Evolutionary conservation across 2,329 filamentous ascomycete genomes (phyloP), one percentile per base, ranked within the genome.

Genomic region (Sporothrix luriei): DNA sequence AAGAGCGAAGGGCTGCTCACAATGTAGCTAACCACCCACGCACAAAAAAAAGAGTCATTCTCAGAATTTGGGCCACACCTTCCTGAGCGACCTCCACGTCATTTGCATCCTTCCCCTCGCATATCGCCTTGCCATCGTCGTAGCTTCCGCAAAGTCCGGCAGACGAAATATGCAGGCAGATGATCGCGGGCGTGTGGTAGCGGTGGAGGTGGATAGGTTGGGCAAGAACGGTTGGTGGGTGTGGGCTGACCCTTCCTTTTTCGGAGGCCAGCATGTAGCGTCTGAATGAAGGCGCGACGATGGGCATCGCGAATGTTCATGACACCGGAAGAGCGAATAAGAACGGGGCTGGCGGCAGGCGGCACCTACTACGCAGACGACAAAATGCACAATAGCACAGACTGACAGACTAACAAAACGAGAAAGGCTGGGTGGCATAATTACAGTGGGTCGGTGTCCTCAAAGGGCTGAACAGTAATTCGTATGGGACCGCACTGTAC

Each of bases 81-180:
- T 43, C 57, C 55, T 29, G 29, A 29, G 29, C 29, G 7, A 7
- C 33, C 33, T 33, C 33, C 33, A 33, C 33, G 33, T 46, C 40
- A 40, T n/a, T 16, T 16, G 7, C 55, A 24, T 21, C 29, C 55
- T 40, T 33, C 52, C 52, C 52, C 26, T 43, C 24, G 38, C 59
- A 48, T 62, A 14, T 11, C 48, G 38, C 59, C 59, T 40, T 29
- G 59, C 59, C 59, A 48, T 48, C 40, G 10, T 51, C 24, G 62
- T 65, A 65, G 62, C 62, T 66, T 66, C 62, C 48, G 62, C 48
- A 29, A 66, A 66, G 26, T 66, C 62, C 48, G 29, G 48, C 62
- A 66, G 62, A 54, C 62, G 26, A 38, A 64, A 52, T 65, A 66
- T 66, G 48, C 48, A 66, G 62, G 61, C 61, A 49, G 24, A 65